Evolutionary conservation across 768 basidiomycete species (phyloP), one percentile per base, ranked within the genome.

Genomic region (Amanita pallidorosea): DNA sequence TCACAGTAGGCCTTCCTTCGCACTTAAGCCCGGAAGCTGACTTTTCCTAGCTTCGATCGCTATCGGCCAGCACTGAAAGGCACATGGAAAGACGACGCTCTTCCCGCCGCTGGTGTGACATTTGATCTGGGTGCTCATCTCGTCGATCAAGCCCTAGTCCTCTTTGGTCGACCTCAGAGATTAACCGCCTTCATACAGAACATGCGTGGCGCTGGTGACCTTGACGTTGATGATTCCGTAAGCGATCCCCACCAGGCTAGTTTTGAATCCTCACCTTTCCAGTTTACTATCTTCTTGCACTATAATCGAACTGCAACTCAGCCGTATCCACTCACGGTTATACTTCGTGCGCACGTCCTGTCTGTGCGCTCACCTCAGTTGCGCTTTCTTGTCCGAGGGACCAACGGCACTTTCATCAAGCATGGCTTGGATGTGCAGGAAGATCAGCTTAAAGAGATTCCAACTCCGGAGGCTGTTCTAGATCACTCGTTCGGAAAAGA

Each of bases 61-160:
- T 89, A 79, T 68, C 78, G 85, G 31, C 71, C 73, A 22, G 70
- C 66, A 1, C 62, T 82, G 29, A 84, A 83, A 57, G 77, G 81
- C 11, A 77, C 80, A 0, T 95, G 90, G 91, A 92, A 91, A 64
- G 88, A 91, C 53, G 63, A 74, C 27, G 70, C 78, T 1, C 68
- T 71, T 0, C 79, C 81, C 18, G 80, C 75, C 17, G 74, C 74
- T 42, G 86, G 88, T 4, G 70, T 77, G 23, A 77, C 81, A 2
- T 93, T 81, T 62, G 88, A 93, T 62, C 73, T 93, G 18, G 89
- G 86, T 4, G 67, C 84, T 7, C 88, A 93, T 63, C 71, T 90
- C 23, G 78, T 91, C 55, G 88, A 91, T 66, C 88, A 91, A 64
- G 72, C 78, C 5, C 67, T 91, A 27, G 69, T 70, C 8, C 73